Evolutionary conservation across 2,329 filamentous ascomycete species (phyloP).

Genomic region (Metarhizium humberi): DNA sequence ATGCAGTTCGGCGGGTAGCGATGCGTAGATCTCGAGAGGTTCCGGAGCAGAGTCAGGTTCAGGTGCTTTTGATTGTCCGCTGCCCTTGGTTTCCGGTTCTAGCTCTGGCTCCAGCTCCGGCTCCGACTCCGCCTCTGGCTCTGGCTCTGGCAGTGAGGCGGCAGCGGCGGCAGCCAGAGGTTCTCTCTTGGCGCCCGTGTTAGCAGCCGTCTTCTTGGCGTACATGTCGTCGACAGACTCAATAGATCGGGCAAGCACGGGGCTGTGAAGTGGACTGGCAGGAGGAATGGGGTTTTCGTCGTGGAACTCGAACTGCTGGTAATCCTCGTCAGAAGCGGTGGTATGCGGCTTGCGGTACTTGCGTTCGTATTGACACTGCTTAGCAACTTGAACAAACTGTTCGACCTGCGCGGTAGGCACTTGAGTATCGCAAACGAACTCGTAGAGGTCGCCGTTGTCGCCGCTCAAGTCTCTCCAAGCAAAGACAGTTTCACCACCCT

Average conservation of each 20-base stretch:
- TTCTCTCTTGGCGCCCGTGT: constrained; percentile 36
- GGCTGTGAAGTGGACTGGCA: constrained; percentile 53
- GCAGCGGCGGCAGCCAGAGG: constrained; percentile 15
- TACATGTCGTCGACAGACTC: constrained; percentile 49
- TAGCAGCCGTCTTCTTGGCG: constrained; percentile 33
- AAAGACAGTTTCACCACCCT: constrained; percentile 74
- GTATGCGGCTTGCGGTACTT: constrained; percentile 78
- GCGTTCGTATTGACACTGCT: constrained; percentile 95
- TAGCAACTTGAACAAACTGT: constrained; percentile 72
- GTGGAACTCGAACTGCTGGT: constrained; percentile 73
- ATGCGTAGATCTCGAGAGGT: constrained; percentile 61
- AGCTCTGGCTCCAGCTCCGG: constrained; percentile 14
- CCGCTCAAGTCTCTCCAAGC: constrained; percentile 94
- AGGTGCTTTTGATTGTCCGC: neutral
- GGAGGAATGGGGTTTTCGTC: constrained; percentile 54
- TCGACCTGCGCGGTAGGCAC: constrained; percentile 62
- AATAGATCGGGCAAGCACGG: constrained; percentile 43
- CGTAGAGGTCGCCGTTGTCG: constrained; percentile 89
- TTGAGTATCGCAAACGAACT: constrained; percentile 85
- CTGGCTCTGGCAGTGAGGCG: constrained; percentile 2
- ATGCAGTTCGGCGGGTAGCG: constrained; percentile 77
- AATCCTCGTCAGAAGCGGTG: constrained; percentile 70
- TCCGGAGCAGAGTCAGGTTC: constrained; percentile 42
- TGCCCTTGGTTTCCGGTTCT: neutral
- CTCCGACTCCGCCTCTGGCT: constrained; percentile 14